Percentiles rank a stretch among this genome's conserved stretches.
Evolutionary conservation across 2,329 filamentous ascomycete genomes (phyloP).

Genomic region (Colletotrichum spinosum): DNA sequence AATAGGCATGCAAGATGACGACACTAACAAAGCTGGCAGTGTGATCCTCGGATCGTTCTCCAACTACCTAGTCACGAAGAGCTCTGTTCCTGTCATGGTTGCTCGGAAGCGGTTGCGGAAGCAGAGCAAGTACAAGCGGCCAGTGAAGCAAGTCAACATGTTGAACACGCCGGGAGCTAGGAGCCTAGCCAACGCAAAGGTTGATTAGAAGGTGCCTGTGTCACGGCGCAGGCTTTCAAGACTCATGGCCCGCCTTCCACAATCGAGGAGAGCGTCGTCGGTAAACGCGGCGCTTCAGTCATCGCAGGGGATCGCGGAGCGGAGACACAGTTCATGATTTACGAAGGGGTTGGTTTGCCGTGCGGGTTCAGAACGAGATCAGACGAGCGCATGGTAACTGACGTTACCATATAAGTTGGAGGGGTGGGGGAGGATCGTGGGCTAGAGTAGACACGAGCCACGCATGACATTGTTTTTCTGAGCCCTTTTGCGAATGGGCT

Average conservation of each 20-base stretch:
- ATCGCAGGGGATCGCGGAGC: background rate
- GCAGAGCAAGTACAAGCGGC: constrained; percentile 82
- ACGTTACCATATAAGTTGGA: no score
- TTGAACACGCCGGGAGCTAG: constrained; percentile 76
- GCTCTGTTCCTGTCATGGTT: constrained; percentile 97
- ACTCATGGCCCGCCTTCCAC: background rate
- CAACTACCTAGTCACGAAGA: constrained; percentile 97
- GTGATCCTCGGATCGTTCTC: constrained; percentile 96
- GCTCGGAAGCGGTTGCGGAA: constrained; percentile 90
- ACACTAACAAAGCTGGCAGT: constrained; percentile 61
- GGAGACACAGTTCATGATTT: constrained; percentile 15
- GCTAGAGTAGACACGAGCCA: constrained; percentile 9
- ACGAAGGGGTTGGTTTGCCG: background rate
- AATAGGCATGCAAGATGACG: background rate
- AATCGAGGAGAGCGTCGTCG: constrained; percentile 8
- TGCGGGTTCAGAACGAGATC: background rate
- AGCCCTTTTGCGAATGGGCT: background rate
- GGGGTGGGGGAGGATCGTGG: background rate
- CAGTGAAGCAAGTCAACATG: constrained; percentile 83
- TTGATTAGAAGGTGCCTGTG: constrained; percentile 66
- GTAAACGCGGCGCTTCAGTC: background rate
- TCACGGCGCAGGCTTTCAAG: constrained; percentile 28
- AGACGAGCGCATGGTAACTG: background rate
- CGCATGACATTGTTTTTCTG: background rate
- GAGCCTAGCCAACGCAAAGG: constrained; percentile 78